Base-by-base conservation (phyloP, 1,139 yeast species). In the Hemisphaericaspora xylanilytica region DNA sequence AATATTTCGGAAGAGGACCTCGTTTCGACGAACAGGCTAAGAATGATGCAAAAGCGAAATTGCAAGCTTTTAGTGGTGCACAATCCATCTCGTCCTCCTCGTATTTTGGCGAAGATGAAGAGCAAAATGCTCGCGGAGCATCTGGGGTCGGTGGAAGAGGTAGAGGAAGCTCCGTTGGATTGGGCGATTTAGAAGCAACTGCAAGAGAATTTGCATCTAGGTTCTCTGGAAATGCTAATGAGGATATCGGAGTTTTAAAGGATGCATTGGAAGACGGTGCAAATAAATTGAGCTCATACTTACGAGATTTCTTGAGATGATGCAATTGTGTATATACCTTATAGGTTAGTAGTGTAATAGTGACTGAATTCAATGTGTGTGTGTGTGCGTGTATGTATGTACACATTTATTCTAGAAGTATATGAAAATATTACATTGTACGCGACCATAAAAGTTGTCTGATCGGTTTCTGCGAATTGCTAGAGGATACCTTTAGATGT, bases 241-340 rank as follows among this genome's bases (percentile, higher is more conserved):
- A 90, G 53, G 97, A 92, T 61, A 68, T 92, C 59, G 88, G 85
- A 40, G 88, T 83, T 35, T 68, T 92, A 56, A 89, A 86, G 65
- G 96, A 87, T 61, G 96, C 90, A n/a, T 74, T 92, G 49, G 97
- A 90, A 61, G 89, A 81, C 50, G 97, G 97, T 44, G 97, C 97
- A 18, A 84, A 82, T 55, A 88, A 85, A 63, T 72, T 90, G 43
- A 89, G 95, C 27, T 84, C 83, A 28, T 81, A 84, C 58, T 72
- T 90, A 67, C 78, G 97, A 54, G 96, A 89, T 58, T 87, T 86
- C 58, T 67, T 89, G 55, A 71, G 87, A 55, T 76, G 59, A 47
- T n/a, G 16, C 20, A 6, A 7, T 15, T 17, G 15, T 7, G 16
- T 35, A 7, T 22, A 21, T 22, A 12, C 12, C 14, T 18, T 13